Evolutionary conservation across 768 basidiomycete genomes (phyloP), one percentile per base, ranked within the genome.

Genomic region (Auricularia sp.): DNA sequence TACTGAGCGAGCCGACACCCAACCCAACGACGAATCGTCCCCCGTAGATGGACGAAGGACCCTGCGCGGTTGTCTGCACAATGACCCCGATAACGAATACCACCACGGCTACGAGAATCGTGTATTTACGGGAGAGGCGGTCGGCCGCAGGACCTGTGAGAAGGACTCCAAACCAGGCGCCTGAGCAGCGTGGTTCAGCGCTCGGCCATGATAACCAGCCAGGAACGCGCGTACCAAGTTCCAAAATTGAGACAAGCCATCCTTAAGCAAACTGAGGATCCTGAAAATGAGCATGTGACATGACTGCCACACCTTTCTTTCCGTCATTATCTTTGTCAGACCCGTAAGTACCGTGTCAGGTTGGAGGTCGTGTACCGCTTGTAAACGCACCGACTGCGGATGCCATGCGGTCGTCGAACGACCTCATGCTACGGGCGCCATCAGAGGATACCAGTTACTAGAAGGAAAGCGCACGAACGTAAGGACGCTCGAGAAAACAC

Each of bases 11-110:
- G 11, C 90, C 90, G 18, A 92, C 88, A 61, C 89, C 90, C 56
- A 91, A 75, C 80, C 90, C 90, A 62, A 88, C 90, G 63, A 92
- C 75, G 69, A 89, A 90, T 34, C 90, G 85, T 73, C 79, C 88
- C 72, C 85, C 89, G 72, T 80, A 89, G 71, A 90, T 90, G 3
- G 83, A 87, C 0, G 81, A 77, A 1, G 88, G 78, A 1, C 73
- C 75, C 63, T 76, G 77, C 2, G 87, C 85, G 51, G 82, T 75
- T 2, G 85, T 84, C 69, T 91, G 90, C 14, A 90, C 83, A 66
- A 91, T 80, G 65, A 91, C 90, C 64, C 90, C 86, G 63, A 92
- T 70, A 69, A 83, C 83, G 77, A 88, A 89, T 45, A 86, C 73
- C 47, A 81, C 65, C 42, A 85, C 84, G 62, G 84, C 84, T 33